Evolutionary conservation across 495 filamentous ascomycete genomes (phyloP).

Genomic region (Penicillium silybi): DNA sequence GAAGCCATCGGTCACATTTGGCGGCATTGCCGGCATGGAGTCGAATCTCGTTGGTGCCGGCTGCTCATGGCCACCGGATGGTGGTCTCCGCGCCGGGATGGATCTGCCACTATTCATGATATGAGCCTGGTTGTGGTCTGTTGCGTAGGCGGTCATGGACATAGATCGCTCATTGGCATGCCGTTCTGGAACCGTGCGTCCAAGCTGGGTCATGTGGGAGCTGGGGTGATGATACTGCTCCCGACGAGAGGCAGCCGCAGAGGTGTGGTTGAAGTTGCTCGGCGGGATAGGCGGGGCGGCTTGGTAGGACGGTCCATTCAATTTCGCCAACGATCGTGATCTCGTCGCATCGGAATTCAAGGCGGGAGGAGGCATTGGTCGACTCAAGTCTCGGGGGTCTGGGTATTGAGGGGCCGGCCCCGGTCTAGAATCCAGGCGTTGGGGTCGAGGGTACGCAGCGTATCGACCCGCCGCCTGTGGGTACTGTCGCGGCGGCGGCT

Average conservation of each 20-base stretch:
- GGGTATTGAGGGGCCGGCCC: conserved; percentile 54
- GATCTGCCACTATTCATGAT: conserved; percentile 82
- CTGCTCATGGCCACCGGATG: conserved; percentile 46
- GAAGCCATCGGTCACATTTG: conserved; percentile 22
- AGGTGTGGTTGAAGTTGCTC: conserved; percentile 60
- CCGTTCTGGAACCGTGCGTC: conserved; percentile 83
- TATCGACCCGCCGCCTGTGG: conserved; percentile 38
- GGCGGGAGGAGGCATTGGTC: conserved; percentile 58
- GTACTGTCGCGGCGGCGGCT: conserved; percentile 61
- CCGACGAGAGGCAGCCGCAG: conserved; percentile 71
- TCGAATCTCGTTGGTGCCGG: conserved; percentile 16
- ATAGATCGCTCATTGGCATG: conserved; percentile 85
- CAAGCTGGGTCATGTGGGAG: conserved; percentile 78
- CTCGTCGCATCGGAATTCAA: conserved; percentile 67
- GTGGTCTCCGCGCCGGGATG: conserved; percentile 65
- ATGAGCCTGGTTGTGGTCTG: conserved; percentile 74
- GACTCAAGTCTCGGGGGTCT: conserved; percentile 45
- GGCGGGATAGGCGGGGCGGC: conserved; percentile 35
- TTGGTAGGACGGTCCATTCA: conserved; percentile 60
- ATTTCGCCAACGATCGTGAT: conserved; percentile 84
- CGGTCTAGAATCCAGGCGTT: conserved; percentile 66
- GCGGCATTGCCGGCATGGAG: conserved; percentile 25
- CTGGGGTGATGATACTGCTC: conserved; percentile 63
- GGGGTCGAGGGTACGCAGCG: conserved; percentile 61
- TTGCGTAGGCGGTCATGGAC: conserved; percentile 85